Evolutionary conservation across 371 early-diverging fungal genomes (phyloP).

Genomic region (Smittium mucronatum): DNA sequence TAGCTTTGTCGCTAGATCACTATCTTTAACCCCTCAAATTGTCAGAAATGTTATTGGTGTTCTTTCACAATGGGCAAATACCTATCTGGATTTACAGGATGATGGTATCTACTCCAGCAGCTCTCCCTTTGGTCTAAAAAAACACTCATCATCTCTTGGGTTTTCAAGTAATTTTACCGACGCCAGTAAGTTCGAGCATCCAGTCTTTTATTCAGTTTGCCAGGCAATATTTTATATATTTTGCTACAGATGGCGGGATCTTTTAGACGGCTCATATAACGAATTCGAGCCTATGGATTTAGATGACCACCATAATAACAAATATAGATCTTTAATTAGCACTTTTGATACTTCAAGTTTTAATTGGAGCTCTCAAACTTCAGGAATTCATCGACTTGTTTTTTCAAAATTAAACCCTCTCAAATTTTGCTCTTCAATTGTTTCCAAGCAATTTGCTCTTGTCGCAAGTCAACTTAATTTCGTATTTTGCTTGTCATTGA

Average conservation of each 20-base stretch:
- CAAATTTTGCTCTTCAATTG: slow-evolving; percentile 60
- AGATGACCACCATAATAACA: slow-evolving; percentile 2
- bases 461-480: slow-evolving; percentile 65
- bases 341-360: slow-evolving; percentile 15
- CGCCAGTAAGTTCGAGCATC: slow-evolving; percentile 42
- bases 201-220: slow-evolving; percentile 73
- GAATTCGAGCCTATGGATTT: slow-evolving; percentile 13
- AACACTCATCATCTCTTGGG: neutral
- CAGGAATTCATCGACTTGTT: slow-evolving; percentile 58
- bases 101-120: slow-evolving; percentile 9
- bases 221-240: slow-evolving; percentile 86
- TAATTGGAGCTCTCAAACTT: slow-evolving; percentile 43
- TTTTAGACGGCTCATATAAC: slow-evolving; percentile 31
- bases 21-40: slow-evolving; percentile 44
- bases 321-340: slow-evolving; percentile 11
- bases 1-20: slow-evolving; percentile 81
- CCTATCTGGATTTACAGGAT: slow-evolving; percentile 56
- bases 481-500: slow-evolving; percentile 68
- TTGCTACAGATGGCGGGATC: slow-evolving; percentile 83
- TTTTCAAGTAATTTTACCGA: slow-evolving; percentile 13
- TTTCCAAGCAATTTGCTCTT: slow-evolving; percentile 73
- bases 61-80: slow-evolving; percentile 51
- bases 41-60: slow-evolving; percentile 51
- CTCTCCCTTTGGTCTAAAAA: slow-evolving; percentile 13
- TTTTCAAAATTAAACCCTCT: slow-evolving; percentile 73